Percentiles rank a stretch among this genome's conserved stretches.
These are phyloP conservation scores for Pythium angustatum DNA, from an alignment of 352 stramenopile genomes.

Conservation along the genomic window DNA sequence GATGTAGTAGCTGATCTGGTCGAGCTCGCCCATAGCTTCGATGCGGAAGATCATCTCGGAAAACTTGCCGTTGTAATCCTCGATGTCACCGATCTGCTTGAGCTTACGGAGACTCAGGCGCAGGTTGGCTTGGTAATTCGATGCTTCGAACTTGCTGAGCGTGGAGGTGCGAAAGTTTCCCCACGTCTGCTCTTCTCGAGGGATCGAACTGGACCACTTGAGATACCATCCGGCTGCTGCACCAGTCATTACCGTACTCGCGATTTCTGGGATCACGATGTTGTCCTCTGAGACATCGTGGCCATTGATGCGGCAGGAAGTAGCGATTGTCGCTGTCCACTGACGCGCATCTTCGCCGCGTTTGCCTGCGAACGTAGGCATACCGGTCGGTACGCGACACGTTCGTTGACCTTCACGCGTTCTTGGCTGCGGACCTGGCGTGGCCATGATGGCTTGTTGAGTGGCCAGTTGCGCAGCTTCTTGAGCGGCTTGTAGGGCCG, in stretches of 20 bases:
- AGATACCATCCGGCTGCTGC: neutral
- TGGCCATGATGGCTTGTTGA: neutral
- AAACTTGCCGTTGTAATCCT: conserved; percentile 1
- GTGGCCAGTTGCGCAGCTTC: neutral
- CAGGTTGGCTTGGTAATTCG: conserved; percentile 1
- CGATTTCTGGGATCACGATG: neutral
- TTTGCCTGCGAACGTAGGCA: neutral
- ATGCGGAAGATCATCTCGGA: conserved; percentile 9
- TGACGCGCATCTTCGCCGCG: neutral
- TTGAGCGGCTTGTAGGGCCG: neutral
- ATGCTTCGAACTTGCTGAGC: neutral
- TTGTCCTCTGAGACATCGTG: neutral
- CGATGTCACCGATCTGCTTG: conserved; percentile 3
- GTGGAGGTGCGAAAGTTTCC: neutral
- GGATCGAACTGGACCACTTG: neutral
- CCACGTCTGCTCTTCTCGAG: neutral
- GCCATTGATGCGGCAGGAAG: neutral
- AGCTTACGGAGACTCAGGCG: neutral
- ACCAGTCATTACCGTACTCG: neutral
- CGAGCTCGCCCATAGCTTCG: conserved; percentile 1
- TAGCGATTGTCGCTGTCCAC: neutral
- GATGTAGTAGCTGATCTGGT: conserved; percentile 1
- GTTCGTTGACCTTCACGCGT: neutral
- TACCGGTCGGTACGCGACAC: neutral
- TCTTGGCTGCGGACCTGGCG: neutral